A percentile compares a stretch with the other conserved stretches of the same genome.
phyloP scores from a whole-genome alignment of 164 flowering plant species.

The Protea cynaroides region DNA sequence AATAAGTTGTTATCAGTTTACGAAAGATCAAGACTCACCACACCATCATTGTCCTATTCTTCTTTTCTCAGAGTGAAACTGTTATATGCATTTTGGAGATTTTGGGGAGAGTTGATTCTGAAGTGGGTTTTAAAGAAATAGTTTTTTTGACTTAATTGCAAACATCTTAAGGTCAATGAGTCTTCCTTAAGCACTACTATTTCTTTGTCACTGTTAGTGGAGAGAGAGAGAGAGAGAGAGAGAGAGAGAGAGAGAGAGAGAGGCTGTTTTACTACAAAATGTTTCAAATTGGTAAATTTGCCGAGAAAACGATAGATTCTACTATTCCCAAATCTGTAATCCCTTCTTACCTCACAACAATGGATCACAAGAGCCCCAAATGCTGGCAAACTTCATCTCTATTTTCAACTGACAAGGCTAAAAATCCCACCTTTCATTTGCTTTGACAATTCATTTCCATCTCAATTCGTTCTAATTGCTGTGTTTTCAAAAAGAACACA shows the following conservation, averaged over 20 bases:
- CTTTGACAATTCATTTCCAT: no score
- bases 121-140: constrained; percentile 9
- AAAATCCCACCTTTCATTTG: no score
- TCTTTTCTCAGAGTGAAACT: background rate
- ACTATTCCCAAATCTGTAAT: constrained; percentile 2
- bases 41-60: background rate
- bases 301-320: constrained; percentile 9
- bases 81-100: background rate
- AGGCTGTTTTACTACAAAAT: constrained; percentile 6
- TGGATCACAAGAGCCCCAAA: constrained; percentile 55
- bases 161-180: constrained; percentile 18
- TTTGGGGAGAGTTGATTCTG: background rate
- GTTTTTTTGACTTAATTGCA: background rate
- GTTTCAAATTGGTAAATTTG: background rate
- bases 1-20: no score
- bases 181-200: constrained; percentile 10
- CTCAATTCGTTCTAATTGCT: no score
- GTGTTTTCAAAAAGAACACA: no score
- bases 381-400: no score
- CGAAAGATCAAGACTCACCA: no score
- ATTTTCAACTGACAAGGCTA: no score
- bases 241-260: no score
- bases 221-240: no score
- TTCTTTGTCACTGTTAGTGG: constrained; percentile 6
- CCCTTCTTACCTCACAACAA: constrained; percentile 12